Base-by-base conservation (phyloP, 495 filamentous ascomycete genomes). In the Annulohypoxylon stygium region DNA sequence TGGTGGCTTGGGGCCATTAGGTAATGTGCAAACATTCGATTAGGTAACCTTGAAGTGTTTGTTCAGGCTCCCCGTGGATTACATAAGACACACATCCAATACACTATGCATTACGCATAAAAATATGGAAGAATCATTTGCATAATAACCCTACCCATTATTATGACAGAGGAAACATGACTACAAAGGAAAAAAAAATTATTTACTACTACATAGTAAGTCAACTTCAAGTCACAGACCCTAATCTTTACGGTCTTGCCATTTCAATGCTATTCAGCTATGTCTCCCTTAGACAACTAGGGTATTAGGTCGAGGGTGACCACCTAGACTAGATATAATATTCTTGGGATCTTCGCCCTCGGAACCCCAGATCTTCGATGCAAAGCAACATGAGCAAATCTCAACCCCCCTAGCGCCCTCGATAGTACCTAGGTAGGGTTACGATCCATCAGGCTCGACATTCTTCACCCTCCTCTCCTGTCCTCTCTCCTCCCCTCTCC, bases 251-350 rank as follows among this genome's bases (percentile, higher is more conserved):
- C 4, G 33, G 25, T 55, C 58, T 57, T 54, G 34, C 20, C 37
- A 41, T 36, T 71, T 61, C 62, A 51, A 39, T 71, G 48, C 61
- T 66, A 69, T 69, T 73, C 60, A 65, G 65, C 65, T 51, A 54
- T 68, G 16, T 66, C 33, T 64, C 51, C 23, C 18, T 6, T 61
- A 50, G 47, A 66, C 43, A 39, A 37, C n/a, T 48, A 53, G 55
- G 62, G 55, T 62, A 66, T 66, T 43, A 10, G 51, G 62, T 36
- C 62, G 25, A 30, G 61, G 58, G 18, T 6, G 16, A 26, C 41
- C 47, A 37, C 54, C 33, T 74, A 47, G 43, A 47, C 39, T 74
- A 39, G 39, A 43, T 43, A 65, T 45, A 54, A 33, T 54, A 54
- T 66, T 61, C 48, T 70, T 18, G 47, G 47, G 11, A 66, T 16